A percentile compares a stretch with the other conserved stretches of the same genome.
Evolutionary conservation across 345 rosid genomes (phyloP).

Genomic region (Pelargonium nanum): DNA sequence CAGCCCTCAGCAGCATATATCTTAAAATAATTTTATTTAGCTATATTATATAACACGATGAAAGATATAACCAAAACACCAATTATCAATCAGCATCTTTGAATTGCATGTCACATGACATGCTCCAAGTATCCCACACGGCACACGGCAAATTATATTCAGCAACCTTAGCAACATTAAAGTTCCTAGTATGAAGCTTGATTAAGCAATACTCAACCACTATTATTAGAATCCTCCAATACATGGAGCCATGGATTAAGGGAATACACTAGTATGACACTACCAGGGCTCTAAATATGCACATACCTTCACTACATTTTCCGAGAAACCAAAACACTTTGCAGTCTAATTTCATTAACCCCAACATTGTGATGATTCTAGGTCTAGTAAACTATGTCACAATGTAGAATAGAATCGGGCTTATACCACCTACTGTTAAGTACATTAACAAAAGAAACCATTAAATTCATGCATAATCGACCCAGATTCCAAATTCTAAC

Average conservation of each 20-base stretch:
- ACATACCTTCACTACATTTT: neutral
- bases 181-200: neutral
- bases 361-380: neutral
- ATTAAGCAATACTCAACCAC: neutral
- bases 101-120: too few species aligned
- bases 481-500: constrained; percentile 14
- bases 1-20: neutral
- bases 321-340: neutral
- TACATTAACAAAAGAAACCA: neutral
- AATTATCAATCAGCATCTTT: too few species aligned
- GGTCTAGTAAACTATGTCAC: neutral
- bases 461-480: neutral
- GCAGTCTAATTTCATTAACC: neutral
- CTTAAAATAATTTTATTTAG: neutral
- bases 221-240: too few species aligned
- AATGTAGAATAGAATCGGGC: too few species aligned
- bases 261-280: neutral
- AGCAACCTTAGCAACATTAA: neutral
- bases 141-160: too few species aligned
- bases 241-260: neutral
- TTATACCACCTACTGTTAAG: neutral
- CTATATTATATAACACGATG: neutral
- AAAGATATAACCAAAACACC: neutral
- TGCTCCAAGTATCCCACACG: too few species aligned
- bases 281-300: neutral